Evolutionary conservation across 352 stramenopile species (phyloP).

Genomic region (Phytophthora hybrid): DNA sequence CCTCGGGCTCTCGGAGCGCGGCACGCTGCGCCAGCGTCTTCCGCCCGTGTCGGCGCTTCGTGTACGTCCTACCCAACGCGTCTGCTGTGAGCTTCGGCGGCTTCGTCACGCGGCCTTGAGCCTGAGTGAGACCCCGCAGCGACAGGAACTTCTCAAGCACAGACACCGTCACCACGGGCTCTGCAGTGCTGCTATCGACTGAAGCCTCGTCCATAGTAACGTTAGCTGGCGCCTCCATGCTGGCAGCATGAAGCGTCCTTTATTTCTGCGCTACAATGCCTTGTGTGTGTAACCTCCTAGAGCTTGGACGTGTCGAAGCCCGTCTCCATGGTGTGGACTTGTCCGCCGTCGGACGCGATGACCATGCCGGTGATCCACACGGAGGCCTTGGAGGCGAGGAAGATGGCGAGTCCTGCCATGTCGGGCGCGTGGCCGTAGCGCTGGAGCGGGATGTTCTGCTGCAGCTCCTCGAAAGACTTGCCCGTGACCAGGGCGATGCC

Average conservation of each 20-base stretch:
- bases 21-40: constrained; percentile 34
- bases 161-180: constrained; percentile 20
- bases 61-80: constrained; percentile 50
- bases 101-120: constrained; percentile 4
- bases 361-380: constrained; percentile 94
- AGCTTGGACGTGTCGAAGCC: constrained; percentile 45
- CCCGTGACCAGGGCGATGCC: constrained; percentile 67
- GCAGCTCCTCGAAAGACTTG: constrained; percentile 64
- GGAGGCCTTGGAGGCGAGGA: constrained; percentile 89
- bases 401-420: constrained; percentile 95
- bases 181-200: not conserved
- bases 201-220: not conserved
- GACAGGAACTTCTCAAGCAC: constrained; percentile 28
- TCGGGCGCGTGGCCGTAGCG: constrained; percentile 89
- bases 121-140: constrained; percentile 15
- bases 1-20: constrained; percentile 49
- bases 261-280: not conserved
- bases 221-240: not conserved
- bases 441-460: constrained; percentile 76
- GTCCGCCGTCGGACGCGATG: constrained; percentile 93
- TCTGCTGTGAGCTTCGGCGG: constrained; percentile 9
- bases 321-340: constrained; percentile 58
- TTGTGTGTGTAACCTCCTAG: constrained; percentile 13
- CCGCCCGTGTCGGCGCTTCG: constrained; percentile 47
- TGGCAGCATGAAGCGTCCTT: not conserved